Evolutionary conservation across 192 early-diverging fungal genomes (phyloP).

Genomic region (Thamnidium elegans): DNA sequence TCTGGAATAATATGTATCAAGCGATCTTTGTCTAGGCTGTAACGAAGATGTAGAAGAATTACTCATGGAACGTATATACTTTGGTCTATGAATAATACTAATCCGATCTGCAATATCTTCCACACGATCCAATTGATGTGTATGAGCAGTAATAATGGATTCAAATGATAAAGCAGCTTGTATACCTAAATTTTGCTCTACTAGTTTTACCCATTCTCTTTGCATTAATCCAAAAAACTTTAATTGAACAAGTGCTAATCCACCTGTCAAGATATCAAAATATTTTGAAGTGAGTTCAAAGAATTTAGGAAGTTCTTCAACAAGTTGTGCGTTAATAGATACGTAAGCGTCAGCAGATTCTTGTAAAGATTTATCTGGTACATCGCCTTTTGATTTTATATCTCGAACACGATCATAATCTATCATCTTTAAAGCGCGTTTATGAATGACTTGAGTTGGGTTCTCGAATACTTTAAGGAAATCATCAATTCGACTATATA

Average conservation of each 20-base stretch:
- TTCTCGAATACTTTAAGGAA: constrained; percentile 54
- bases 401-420: constrained; percentile 69
- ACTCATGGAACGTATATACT: constrained; percentile 2
- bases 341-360: constrained; percentile 67
- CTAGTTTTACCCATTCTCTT: constrained; percentile 20
- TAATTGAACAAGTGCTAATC: constrained; percentile 55
- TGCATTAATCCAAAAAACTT: constrained; percentile 50
- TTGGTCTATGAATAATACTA: constrained; percentile 4
- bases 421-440: constrained; percentile 69
- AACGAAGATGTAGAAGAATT: neutral
- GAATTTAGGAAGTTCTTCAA: constrained; percentile 71
- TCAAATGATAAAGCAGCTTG: neutral
- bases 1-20: neutral
- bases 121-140: neutral
- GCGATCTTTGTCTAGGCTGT: neutral
- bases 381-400: constrained; percentile 60
- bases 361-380: constrained; percentile 63
- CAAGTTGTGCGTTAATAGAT: constrained; percentile 69
- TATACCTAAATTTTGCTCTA: constrained; percentile 8
- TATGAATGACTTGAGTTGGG: constrained; percentile 69
- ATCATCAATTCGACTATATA: constrained; percentile 36
- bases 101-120: neutral
- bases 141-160: neutral
- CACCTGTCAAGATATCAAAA: constrained; percentile 56
- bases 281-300: constrained; percentile 56